phyloP scores from a whole-genome alignment of 331 rosid genomes.

The Rosa hybrid region DNA sequence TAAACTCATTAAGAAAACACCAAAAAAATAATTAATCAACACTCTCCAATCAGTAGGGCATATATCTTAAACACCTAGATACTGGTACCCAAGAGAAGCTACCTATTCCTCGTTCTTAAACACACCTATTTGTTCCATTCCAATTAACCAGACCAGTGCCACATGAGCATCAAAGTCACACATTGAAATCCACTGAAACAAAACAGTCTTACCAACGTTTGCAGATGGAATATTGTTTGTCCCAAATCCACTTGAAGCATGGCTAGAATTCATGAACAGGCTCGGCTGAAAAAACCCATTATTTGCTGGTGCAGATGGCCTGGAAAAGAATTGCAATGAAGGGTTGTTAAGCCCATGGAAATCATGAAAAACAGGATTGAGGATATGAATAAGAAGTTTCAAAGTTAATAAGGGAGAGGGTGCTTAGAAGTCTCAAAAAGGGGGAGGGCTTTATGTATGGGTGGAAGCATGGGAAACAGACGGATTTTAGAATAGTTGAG shows the following conservation, averaged over 20 bases:
- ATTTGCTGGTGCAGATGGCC: conserved; percentile 51
- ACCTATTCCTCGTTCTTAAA: not conserved
- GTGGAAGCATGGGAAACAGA: not conserved
- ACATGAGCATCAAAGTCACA: not conserved
- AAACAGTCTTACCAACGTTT: conserved; percentile 26
- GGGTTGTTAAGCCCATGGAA: not conserved
- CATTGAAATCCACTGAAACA: not conserved
- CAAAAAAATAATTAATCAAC: not conserved
- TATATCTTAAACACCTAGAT: not conserved
- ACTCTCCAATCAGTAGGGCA: not conserved
- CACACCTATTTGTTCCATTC: not conserved
- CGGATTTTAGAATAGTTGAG: not conserved
- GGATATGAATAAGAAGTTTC: not conserved
- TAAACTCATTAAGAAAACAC: not conserved
- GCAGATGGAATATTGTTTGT: conserved; percentile 25
- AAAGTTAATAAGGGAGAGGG: not conserved
- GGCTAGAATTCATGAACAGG: conserved; percentile 34
- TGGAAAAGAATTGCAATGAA: conserved; percentile 25
- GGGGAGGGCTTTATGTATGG: not conserved
- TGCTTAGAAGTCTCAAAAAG: not conserved
- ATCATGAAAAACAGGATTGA: not conserved
- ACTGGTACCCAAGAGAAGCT: not conserved
- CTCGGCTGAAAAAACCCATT: conserved; percentile 38
- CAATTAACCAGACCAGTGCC: not conserved
- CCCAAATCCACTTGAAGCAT: conserved; percentile 40